phyloP scores from a whole-genome alignment of 1,284 basidiomycete species.

The Papiliotrema terrestris region DNA sequence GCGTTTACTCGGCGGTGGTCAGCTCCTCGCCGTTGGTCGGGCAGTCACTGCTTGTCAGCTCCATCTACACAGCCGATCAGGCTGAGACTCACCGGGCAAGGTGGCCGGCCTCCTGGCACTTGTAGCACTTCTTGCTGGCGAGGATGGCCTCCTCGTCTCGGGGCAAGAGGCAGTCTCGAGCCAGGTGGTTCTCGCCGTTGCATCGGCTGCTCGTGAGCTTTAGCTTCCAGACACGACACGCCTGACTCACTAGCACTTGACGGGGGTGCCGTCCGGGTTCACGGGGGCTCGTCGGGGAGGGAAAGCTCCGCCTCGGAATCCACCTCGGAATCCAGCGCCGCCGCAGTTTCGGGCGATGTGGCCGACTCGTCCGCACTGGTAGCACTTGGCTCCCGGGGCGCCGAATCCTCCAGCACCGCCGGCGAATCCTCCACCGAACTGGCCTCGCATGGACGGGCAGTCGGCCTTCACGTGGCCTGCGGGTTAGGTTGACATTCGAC shows the following conservation, averaged over 20 bases:
- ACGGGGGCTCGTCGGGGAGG: constrained; percentile 11
- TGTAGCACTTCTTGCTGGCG: constrained; percentile 47
- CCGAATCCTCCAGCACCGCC: constrained; percentile 1
- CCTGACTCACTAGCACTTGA: constrained; percentile 50
- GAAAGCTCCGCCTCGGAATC: constrained; percentile 13
- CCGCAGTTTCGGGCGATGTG: constrained; percentile 43
- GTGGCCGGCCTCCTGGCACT: constrained; percentile 47
- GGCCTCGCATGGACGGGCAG: constrained; percentile 70
- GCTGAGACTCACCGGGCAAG: constrained; percentile 33
- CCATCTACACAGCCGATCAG: not conserved
- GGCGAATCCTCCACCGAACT: constrained; percentile 44
- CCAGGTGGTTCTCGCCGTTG: constrained; percentile 48
- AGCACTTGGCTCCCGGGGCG: constrained; percentile 68
- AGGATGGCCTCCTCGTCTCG: constrained; percentile 38
- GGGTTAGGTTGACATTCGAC: not conserved
- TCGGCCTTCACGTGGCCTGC: constrained; percentile 60
- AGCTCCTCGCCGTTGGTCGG: constrained; percentile 15
- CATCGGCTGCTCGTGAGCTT: constrained; percentile 35
- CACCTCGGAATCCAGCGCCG: constrained; percentile 20
- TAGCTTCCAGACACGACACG: too few species aligned
- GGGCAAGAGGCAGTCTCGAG: constrained; percentile 47
- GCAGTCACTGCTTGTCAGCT: constrained; percentile 12
- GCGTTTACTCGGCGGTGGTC: constrained; percentile 17
- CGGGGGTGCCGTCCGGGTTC: constrained; percentile 44
- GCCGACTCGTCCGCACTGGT: constrained; percentile 49